Evolutionary conservation across 2,329 filamentous ascomycete genomes (phyloP).

Genomic region (Fusarium newnesense): DNA sequence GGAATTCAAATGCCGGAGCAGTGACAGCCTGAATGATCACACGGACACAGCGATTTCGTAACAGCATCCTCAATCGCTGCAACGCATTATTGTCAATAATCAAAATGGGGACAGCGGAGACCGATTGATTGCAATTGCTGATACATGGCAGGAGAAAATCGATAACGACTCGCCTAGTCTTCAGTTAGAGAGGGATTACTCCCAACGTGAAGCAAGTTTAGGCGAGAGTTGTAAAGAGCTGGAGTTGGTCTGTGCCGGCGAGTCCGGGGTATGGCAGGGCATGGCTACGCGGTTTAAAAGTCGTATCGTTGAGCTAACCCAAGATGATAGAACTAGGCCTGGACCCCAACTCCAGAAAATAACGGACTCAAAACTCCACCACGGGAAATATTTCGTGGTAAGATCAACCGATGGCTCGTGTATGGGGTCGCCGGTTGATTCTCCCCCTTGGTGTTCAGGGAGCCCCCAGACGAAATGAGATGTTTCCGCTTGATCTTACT

Average conservation of each 20-base stretch:
- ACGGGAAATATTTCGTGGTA: conserved; percentile 7
- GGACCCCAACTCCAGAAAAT: neutral
- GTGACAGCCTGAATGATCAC: conserved; percentile 11
- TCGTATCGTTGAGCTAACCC: conserved; percentile 1
- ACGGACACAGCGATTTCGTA: conserved; percentile 12
- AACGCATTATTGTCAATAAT: neutral
- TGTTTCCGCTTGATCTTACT: neutral
- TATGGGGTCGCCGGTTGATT: neutral
- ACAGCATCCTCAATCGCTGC: conserved; percentile 6
- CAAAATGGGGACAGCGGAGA: neutral
- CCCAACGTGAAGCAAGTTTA: conserved; percentile 18
- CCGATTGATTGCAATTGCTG: neutral
- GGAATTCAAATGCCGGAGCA: conserved; percentile 13
- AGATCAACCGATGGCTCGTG: conserved; percentile 19
- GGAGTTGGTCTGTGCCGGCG: conserved; percentile 19
- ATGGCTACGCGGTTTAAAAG: neutral
- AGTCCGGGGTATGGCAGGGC: conserved; percentile 8
- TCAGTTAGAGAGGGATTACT: neutral
- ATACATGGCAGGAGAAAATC: neutral
- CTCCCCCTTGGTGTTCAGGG: neutral
- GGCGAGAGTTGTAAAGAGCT: conserved; percentile 12
- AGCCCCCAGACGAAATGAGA: neutral
- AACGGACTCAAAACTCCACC: conserved; percentile 9
- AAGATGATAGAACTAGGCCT: neutral
- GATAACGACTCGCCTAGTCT: conserved; percentile 8